Base-by-base conservation (phyloP, 768 basidiomycete genomes). In the Pulveroboletus sp. region DNA sequence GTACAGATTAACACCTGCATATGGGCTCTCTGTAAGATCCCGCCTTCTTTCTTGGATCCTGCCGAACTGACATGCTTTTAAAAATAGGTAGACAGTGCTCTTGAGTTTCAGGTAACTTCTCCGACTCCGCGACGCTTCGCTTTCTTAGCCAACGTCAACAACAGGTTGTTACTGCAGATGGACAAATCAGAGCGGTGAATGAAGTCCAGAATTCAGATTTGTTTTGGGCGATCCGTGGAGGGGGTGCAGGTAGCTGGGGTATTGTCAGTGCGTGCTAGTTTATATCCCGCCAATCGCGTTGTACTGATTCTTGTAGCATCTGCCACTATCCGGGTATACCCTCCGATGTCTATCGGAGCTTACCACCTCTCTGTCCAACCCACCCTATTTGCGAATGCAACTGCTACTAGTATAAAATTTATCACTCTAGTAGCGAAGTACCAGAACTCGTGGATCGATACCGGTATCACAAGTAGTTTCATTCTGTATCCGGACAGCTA, bases 181-280 rank as follows among this genome's bases (percentile, higher is more conserved):
- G 77, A 3, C 46, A 65, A 6, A 55, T 69, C 27, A 59, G 73
- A 41, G 68, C 56, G 0, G 74, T 62, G 17, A 81, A 80, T 49
- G 57, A 62, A 4, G 64, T 67, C 48, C 64, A 69, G 34, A 68
- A 80, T 55, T 9, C 65, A 3, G 76, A 80, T 47, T 65, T 81
- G 6, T 81, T 78, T 61, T 81, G 76, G 75, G 81, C 80, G 2
- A 55, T 80, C 20, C 66, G 78, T 24, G 80, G 79, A 6, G 77
- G 75, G 0, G 79, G 79, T 0, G 76, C 75, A 0, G 74, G 76
- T n/a, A 79, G 72, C 11, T 80, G 66, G 54, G 79, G 75, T 11
- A 66, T 80, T 25, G 62, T 79, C 38, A 69, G 61, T 62, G 38
- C 16, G 61, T 61, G 27, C 34, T n/a, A 14, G 17, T 29, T 6